Percentiles rank a stretch among this genome's conserved stretches.
Evolutionary conservation across 2,329 filamentous ascomycete species (phyloP).

Genomic region (Cercospora canescens): DNA sequence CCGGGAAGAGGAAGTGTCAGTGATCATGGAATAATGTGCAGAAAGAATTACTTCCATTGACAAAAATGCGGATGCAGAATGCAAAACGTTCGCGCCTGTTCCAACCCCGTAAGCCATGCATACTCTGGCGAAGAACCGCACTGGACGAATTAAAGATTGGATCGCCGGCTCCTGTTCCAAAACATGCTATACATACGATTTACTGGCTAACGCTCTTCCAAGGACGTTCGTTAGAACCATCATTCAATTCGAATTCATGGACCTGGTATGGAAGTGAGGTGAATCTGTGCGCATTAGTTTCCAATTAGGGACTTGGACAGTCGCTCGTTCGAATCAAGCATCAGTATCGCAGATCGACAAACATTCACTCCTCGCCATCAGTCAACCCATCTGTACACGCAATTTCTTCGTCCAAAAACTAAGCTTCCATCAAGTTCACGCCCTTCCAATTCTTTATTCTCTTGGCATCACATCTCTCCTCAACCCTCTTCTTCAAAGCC

Average conservation of each 20-base stretch:
- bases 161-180: not conserved
- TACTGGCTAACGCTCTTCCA: not conserved
- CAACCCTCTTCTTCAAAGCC: slow-evolving; percentile 59
- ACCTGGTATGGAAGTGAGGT: not conserved
- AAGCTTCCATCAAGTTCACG: not conserved
- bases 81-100: not conserved
- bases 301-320: too few species aligned
- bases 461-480: slow-evolving; percentile 66
- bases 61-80: not conserved
- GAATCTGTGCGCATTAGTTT: too few species aligned
- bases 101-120: not conserved
- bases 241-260: not conserved
- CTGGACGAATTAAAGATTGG: not conserved
- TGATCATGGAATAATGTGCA: too few species aligned
- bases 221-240: not conserved
- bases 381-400: not conserved
- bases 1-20: too few species aligned
- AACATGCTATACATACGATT: not conserved
- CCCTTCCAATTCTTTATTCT: slow-evolving; percentile 66
- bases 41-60: too few species aligned
- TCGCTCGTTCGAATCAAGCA: too few species aligned
- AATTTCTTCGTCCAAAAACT: not conserved
- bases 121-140: too few species aligned
- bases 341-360: too few species aligned
- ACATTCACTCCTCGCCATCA: too few species aligned